Evolutionary conservation across 2,329 filamentous ascomycete species (phyloP).

Genomic region (Xylariaceae sp.): DNA sequence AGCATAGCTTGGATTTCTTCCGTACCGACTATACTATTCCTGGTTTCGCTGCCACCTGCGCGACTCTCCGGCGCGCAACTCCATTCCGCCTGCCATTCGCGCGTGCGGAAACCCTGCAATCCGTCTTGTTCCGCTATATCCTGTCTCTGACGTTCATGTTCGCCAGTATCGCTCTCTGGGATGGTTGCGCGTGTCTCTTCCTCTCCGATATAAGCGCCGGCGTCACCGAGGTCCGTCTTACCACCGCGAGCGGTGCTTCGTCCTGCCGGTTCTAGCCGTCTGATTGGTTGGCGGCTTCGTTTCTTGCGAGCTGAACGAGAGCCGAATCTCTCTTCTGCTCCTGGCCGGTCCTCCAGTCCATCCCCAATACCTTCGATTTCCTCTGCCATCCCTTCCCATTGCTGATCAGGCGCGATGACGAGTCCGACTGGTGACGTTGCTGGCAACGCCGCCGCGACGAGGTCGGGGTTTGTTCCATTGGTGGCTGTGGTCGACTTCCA

Average conservation of each 20-base stretch:
- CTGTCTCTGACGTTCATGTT: neutral
- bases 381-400: neutral
- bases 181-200: neutral
- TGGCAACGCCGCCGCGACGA: slow-evolving; percentile 12
- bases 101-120: neutral
- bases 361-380: slow-evolving; percentile 1
- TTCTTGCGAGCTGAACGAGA: neutral
- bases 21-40: neutral
- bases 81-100: neutral
- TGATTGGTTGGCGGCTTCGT: slow-evolving; percentile 1
- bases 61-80: neutral
- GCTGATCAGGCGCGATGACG: slow-evolving; percentile 19
- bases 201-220: slow-evolving; percentile 8
- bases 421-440: slow-evolving; percentile 12
- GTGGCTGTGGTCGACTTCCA: slow-evolving; percentile 81
- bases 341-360: neutral
- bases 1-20: too few relatives aligned
- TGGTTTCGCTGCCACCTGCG: neutral
- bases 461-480: slow-evolving; percentile 56
- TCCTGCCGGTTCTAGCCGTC: neutral
- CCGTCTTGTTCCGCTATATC: too few relatives aligned
- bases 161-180: neutral
- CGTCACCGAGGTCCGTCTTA: neutral
- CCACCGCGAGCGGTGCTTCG: neutral
- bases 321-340: neutral